phyloP scores from a whole-genome alignment of 805 yeast genomes.

The Cyberlindnera veronae region DNA sequence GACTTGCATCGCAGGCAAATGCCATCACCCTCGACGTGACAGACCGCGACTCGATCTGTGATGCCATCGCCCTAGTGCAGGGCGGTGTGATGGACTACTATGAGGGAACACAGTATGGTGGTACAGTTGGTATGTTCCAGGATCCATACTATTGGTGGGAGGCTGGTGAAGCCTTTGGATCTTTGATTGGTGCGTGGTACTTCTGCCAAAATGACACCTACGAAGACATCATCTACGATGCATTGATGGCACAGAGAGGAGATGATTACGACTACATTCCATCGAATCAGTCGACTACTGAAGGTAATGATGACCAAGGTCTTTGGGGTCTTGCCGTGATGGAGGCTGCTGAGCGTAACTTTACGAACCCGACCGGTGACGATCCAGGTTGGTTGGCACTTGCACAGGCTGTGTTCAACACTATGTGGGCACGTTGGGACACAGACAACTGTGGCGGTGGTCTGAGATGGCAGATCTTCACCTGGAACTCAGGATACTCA shows the following conservation, averaged over 20 bases:
- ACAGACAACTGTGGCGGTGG: constrained; percentile 55
- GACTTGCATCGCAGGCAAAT: neutral
- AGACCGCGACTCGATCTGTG: constrained; percentile 46
- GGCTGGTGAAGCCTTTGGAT: constrained; percentile 80
- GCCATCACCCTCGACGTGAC: constrained; percentile 39
- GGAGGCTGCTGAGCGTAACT: constrained; percentile 62
- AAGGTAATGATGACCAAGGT: constrained; percentile 76
- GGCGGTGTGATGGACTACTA: constrained; percentile 70
- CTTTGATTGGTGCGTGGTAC: constrained; percentile 66
- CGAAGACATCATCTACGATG: constrained; percentile 54
- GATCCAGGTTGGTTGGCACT: constrained; percentile 54
- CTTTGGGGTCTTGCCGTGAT: constrained; percentile 68
- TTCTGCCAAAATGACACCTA: constrained; percentile 70
- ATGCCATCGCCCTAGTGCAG: constrained; percentile 53
- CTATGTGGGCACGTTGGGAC: constrained; percentile 65
- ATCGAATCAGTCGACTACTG: constrained; percentile 58
- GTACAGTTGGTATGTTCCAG: constrained; percentile 69
- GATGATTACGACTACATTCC: constrained; percentile 56
- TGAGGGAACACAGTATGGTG: constrained; percentile 58
- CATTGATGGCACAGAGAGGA: constrained; percentile 46
- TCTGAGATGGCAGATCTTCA: constrained; percentile 68
- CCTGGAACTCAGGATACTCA: constrained; percentile 66
- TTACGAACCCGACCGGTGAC: constrained; percentile 46
- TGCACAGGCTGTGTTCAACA: constrained; percentile 60
- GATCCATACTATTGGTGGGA: constrained; percentile 89